Evolutionary conservation across 164 flowering plant species (phyloP).

Genomic region (Nelumbo lutea): DNA sequence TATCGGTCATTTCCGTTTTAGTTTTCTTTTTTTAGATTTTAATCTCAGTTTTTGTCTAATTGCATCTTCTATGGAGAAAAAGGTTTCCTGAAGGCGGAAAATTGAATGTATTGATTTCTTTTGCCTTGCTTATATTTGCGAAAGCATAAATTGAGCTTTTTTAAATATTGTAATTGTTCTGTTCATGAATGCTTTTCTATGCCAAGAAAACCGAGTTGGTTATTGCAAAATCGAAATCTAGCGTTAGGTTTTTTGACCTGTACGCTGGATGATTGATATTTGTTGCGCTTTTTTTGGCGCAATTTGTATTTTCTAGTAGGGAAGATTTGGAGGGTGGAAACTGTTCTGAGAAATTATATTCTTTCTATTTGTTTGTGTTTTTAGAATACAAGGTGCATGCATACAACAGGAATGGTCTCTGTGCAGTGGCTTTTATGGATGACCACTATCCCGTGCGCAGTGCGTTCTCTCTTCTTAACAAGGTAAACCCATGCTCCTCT

Average conservation of each 20-base stretch:
- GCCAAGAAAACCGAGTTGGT: too few relatives aligned
- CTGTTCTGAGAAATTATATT: neutral
- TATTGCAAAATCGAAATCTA: too few relatives aligned
- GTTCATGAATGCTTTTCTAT: neutral
- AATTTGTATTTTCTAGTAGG: neutral
- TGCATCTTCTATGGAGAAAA: neutral
- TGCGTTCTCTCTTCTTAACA: constrained; percentile 82
- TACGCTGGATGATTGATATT: neutral
- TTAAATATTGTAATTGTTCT: neutral
- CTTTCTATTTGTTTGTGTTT: neutral
- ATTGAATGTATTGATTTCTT: neutral
- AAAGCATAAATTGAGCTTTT: neutral
- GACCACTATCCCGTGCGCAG: constrained; percentile 98
- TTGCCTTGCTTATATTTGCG: neutral
- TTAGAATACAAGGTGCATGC: constrained; percentile 94
- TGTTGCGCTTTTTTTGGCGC: neutral
- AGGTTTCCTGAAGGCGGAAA: neutral
- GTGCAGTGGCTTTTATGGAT: constrained; percentile 94
- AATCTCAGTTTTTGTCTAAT: neutral
- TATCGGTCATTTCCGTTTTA: neutral
- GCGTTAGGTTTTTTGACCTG: too few relatives aligned
- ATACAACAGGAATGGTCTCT: constrained; percentile 88
- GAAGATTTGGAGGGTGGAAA: neutral
- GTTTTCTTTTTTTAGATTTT: neutral
- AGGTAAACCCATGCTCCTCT: constrained; percentile 35